Evolutionary conservation across 2,329 filamentous ascomycete species (phyloP), one percentile per base, ranked within the genome.

Genomic region (Diplocarpon rosae): DNA sequence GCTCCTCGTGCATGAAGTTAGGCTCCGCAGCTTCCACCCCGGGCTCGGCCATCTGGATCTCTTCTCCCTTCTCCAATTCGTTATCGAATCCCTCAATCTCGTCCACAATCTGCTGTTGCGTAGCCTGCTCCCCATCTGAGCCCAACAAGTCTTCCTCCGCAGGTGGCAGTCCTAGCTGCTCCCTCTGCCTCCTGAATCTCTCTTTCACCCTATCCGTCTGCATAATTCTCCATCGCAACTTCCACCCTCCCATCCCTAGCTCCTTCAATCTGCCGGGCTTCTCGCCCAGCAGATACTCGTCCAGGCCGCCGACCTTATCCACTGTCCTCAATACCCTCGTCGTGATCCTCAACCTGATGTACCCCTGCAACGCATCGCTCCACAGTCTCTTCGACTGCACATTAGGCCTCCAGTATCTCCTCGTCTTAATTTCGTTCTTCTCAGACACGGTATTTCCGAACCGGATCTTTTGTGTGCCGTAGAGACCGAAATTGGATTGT

Each of bases 191-290:
- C 34, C 73, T 72, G 59, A 88, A 85, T 52, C 75, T 70, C 53
- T 74, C 72, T 62, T 80, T 78, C 40, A 93, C 74, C 15, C 67
- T 66, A 1, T 71, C 68, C 4, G 80, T 88, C 68, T 90, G 85
- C 81, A 95, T 87, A 49, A 98, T 70, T 50, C 85, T 76, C 85
- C 88, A 95, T 52, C 92, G 72, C 59, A 98, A 68, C 56, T 81
- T 78, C 92, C 92, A 98, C 6, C 92, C 92, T 53, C 83, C 83
- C 42, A 90, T 79, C 5, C 92, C 92, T 46, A 98, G 70, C 65
- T 95, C 86, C 68, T 81, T 85, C 60, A 96, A 73, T 52, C 92
- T 76, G 33, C 72, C 74, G 13, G 82, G 70, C 66, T 87, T 92
- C 62, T 79, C 75, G 54, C 87, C 88, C 34, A 95, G 71, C 37